Base-by-base conservation (phyloP, 2,329 filamentous ascomycete genomes). In the Balansia obtecta region DNA sequence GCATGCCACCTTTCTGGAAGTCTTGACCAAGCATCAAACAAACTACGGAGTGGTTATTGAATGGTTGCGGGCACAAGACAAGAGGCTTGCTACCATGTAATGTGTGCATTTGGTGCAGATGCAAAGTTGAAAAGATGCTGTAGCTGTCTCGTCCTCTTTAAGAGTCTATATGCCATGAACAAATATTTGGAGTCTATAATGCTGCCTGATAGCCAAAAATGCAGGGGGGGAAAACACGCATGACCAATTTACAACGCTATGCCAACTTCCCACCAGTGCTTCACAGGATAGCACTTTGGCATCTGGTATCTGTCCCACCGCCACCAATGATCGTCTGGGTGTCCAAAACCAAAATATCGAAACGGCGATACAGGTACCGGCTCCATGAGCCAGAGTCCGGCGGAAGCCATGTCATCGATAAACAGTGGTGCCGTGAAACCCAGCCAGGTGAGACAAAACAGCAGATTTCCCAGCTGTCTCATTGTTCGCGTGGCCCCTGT, bases 321-420 rank as follows among this genome's bases (percentile, higher is more conserved):
- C 78, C 79, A 86, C 73, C 79, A 83, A 1, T 73, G 68, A 58
- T 86, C 81, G 0, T 75, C 78, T 16, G 72, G 65, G 1, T 70
- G 68, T 0, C 84, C 85, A 34, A 83, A 70, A 0, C 85, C 83
- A 15, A 90, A 34, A 2, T 75, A 77, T 27, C 88, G 73, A n/a
- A 89, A 61, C 1, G 76, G 61, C 49, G 87, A 94, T 9, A 91
- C 56, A 0, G 89, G 88, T n/a, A 95, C 67, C 0, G 88, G 88
- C 65, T 96, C 88, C 54, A 81, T 80, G 13, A 94, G 65, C 86
- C 86, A 95, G 0, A 95, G 60, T 0, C 87, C 88, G 1, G 80
- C 77, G 11, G 75, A 72, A 0, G 83, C 76, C 62, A 95, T 82
- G 60, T 96, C 90, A 61, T 95, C 80, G 11, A 81, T 71, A n/a